Base-by-base conservation (phyloP, 2,329 filamentous ascomycete species). In the Metarhizium humberi region DNA sequence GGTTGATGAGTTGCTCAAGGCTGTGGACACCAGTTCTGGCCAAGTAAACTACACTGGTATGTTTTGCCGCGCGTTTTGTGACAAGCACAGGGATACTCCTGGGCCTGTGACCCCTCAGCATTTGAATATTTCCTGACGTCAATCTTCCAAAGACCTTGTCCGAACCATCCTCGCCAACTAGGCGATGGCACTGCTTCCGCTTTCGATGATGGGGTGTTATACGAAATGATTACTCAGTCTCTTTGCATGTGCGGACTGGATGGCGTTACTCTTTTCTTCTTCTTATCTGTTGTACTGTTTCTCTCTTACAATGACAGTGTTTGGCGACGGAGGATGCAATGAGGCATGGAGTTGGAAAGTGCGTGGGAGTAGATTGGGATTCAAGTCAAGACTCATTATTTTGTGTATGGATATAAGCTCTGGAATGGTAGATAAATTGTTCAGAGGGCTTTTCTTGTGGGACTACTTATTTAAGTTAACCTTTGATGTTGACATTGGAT, bases 1-100 rank as follows among this genome's bases (percentile, higher is more conserved):
- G 79, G 94, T 99, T 51, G 92, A 97, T 72, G 94, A 99, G 81
- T 81, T 99, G 69, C 85, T 99, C 72, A 99, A 97, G 85, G 91
- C 92, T 0, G 92, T 97, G 61, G 94, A 99, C 71, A 95, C 92
- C 58, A 94, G 87, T 75, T 92, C 87, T 55, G 92, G 92, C 64
- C 92, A 97, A 81, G 90, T 99, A 73, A 96, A 97, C 78, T 99
- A 99, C 74, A 92, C 88, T 62, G 91, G 90, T 94, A 78, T 61
- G 85, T 71, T 40, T 18, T 34, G 14, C 52, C 11, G 25, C 18
- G 34, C 13, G 6, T 14, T 29, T 1, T 29, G 6, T 16, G 25
- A 43, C 25, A 16, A 30, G 10, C 13, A 1, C 29, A 10, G 29
- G 8, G 10, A 20, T 18, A n/a, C 20, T n/a, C 11, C 14, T 3